phyloP scores from a whole-genome alignment of 2,329 filamentous ascomycete species.

The Colletotrichum salicis region DNA sequence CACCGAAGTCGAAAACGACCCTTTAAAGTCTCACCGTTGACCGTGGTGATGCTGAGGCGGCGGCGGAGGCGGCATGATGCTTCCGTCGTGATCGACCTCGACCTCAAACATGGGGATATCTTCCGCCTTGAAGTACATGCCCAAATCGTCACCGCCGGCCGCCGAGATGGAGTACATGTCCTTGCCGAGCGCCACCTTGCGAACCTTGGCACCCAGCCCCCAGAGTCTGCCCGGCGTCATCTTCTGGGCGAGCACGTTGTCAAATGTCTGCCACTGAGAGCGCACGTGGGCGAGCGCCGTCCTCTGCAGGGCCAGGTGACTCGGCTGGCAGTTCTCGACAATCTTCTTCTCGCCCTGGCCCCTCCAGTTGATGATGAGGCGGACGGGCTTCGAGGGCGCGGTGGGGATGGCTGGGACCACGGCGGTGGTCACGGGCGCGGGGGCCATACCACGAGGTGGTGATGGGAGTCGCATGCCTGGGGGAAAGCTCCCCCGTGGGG shows the following conservation, averaged over 20 bases:
- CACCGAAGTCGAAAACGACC: neutral
- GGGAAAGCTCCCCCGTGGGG: constrained; percentile 8
- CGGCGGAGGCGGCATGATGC: constrained; percentile 16
- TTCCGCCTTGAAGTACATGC: constrained; percentile 32
- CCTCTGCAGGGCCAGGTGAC: constrained; percentile 21
- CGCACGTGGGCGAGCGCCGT: constrained; percentile 36
- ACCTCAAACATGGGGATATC: constrained; percentile 32
- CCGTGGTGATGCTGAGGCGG: constrained; percentile 16
- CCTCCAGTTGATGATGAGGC: constrained; percentile 42
- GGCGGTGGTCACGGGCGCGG: neutral
- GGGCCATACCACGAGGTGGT: neutral
- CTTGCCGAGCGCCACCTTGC: constrained; percentile 27
- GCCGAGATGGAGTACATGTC: constrained; percentile 33
- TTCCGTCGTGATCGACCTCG: constrained; percentile 28
- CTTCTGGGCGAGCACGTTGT: constrained; percentile 28
- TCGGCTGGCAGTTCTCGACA: constrained; percentile 40
- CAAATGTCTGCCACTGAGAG: constrained; percentile 29
- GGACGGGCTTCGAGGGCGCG: constrained; percentile 37
- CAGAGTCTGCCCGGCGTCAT: constrained; percentile 30
- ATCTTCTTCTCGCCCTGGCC: constrained; percentile 44
- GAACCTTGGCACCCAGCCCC: constrained; percentile 28
- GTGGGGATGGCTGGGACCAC: constrained; percentile 11
- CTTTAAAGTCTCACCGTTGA: neutral
- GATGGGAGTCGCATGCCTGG: constrained; percentile 17
- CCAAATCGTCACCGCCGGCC: constrained; percentile 19